Percentiles rank a stretch among this genome's conserved stretches.
Evolutionary conservation across 441 rosid genomes (phyloP).

Genomic region (Adansonia rubrostipa): DNA sequence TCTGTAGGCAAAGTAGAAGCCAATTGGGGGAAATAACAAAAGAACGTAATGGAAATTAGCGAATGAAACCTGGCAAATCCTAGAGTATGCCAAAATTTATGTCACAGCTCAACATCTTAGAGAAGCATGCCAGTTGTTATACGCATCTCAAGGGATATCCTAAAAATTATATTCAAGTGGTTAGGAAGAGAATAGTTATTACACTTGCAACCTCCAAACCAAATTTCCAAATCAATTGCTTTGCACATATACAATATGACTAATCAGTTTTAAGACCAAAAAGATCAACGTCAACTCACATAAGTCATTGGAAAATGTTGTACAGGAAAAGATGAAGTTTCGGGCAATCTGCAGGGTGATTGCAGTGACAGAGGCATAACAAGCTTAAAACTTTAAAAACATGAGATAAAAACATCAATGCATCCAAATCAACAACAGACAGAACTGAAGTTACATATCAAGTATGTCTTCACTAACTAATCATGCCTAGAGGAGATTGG

Average conservation of each 20-base stretch:
- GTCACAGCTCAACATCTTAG: background rate
- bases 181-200: background rate
- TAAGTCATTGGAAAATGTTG: background rate
- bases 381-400: background rate
- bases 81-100: background rate
- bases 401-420: background rate
- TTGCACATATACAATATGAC: background rate
- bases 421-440: background rate
- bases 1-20: constrained; percentile 42
- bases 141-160: background rate
- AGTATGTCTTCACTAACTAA: background rate
- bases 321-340: constrained; percentile 6
- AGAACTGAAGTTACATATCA: background rate
- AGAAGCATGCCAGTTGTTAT: background rate
- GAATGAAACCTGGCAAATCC: background rate
- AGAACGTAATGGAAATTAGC: background rate
- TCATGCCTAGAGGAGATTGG: background rate
- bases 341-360: constrained; percentile 3
- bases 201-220: background rate
- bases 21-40: background rate
- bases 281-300: background rate
- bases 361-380: background rate
- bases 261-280: background rate
- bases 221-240: constrained; percentile 8
- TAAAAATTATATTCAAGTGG: background rate